phyloP scores from a whole-genome alignment of 345 rosid genomes.

The Cardiospermum halicacabum region DNA sequence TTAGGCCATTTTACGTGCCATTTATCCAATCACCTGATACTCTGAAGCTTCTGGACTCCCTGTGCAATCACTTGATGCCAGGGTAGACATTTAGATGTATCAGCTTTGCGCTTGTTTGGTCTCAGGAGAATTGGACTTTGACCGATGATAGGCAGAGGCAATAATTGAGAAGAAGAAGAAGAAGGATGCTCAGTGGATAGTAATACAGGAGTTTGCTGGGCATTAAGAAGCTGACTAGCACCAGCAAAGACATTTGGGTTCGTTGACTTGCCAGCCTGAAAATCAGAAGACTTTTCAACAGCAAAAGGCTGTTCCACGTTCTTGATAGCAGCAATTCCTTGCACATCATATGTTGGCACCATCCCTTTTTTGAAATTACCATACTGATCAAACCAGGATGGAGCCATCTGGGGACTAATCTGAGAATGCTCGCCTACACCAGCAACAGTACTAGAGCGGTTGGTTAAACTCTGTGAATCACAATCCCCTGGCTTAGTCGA shows the following conservation, averaged over 20 bases:
- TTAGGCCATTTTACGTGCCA: background rate
- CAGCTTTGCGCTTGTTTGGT: conserved; percentile 64
- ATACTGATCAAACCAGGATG: conserved; percentile 73
- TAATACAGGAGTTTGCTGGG: conserved; percentile 25
- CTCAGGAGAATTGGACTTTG: conserved; percentile 25
- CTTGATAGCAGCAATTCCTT: conserved; percentile 29
- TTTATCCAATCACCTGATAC: conserved; percentile 48
- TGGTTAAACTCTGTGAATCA: conserved; percentile 30
- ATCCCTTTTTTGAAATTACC: conserved; percentile 66
- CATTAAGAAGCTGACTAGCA: conserved; percentile 27
- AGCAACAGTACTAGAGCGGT: conserved; percentile 31
- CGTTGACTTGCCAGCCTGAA: conserved; percentile 26
- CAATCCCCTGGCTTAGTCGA: conserved; percentile 26
- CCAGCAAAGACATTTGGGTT: conserved; percentile 32
- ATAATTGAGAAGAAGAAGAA: conserved; percentile 29
- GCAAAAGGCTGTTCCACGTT: conserved; percentile 37
- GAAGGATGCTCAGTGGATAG: conserved; percentile 33
- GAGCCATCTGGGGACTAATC: conserved; percentile 69
- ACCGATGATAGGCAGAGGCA: conserved; percentile 34
- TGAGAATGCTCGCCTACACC: conserved; percentile 44
- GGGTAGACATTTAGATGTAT: conserved; percentile 44
- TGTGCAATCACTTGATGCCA: conserved; percentile 64
- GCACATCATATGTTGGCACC: conserved; percentile 39
- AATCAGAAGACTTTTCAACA: conserved; percentile 42
- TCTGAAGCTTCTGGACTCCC: conserved; percentile 42